phyloP scores from a whole-genome alignment of 805 yeast species.

The Teunomyces lycoperdinae region DNA sequence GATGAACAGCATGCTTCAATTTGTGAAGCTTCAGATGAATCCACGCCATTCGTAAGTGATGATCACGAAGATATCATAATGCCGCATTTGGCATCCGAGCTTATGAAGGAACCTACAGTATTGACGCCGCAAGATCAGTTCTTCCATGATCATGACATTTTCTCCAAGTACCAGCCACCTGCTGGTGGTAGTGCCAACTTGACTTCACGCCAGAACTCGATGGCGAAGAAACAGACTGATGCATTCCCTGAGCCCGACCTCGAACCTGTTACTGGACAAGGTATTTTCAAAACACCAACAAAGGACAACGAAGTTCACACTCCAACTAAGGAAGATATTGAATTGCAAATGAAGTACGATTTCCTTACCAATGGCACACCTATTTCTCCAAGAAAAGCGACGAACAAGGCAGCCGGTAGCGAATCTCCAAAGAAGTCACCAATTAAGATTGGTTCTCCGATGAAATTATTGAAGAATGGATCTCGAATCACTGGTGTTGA shows the following conservation, averaged over 20 bases:
- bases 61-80: not conserved
- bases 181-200: not conserved
- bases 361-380: constrained; percentile 9
- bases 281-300: constrained; percentile 30
- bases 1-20: constrained; percentile 35
- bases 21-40: constrained; percentile 21
- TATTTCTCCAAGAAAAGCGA: constrained; percentile 10
- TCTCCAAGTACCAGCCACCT: constrained; percentile 8
- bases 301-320: constrained; percentile 5
- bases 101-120: constrained; percentile 28
- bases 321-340: constrained; percentile 8
- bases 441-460: constrained; percentile 40
- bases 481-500: constrained; percentile 25
- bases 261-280: constrained; percentile 19
- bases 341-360: constrained; percentile 10
- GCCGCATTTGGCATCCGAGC: constrained; percentile 35
- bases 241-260: constrained; percentile 36
- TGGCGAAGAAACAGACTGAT: constrained; percentile 8
- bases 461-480: constrained; percentile 30
- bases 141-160: constrained; percentile 23
- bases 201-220: constrained; percentile 8
- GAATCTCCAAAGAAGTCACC: constrained; percentile 19
- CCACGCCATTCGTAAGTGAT: constrained; percentile 7
- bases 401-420: not conserved
- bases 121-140: constrained; percentile 27